Percentiles rank a stretch among this genome's conserved stretches.
Evolutionary conservation across 345 rosid genomes (phyloP).

Genomic region (Toxicodendron radicans): DNA sequence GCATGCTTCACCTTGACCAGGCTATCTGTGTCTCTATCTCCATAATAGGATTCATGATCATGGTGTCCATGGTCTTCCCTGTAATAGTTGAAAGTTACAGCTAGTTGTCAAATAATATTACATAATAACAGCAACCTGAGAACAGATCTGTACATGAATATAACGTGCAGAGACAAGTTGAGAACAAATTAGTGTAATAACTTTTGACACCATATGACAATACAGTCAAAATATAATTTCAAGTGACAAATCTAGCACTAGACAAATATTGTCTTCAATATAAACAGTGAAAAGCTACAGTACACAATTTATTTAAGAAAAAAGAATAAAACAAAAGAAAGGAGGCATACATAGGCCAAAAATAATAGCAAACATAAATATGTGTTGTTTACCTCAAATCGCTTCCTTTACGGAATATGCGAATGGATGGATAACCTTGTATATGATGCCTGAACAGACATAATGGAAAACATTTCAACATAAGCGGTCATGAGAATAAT

Average conservation of each 20-base stretch:
- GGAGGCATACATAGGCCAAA: background rate
- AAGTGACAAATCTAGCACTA: background rate
- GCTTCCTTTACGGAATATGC: slow-evolving; percentile 96
- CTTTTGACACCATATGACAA: background rate
- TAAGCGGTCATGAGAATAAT: background rate
- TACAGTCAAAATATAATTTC: background rate
- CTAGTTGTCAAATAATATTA: background rate
- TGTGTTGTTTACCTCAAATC: slow-evolving; percentile 59
- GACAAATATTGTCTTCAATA: background rate
- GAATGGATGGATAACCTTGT: slow-evolving; percentile 97
- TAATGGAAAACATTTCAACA: slow-evolving; percentile 10
- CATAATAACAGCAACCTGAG: background rate
- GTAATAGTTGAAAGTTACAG: slow-evolving; percentile 18
- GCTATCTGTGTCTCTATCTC: slow-evolving; percentile 95
- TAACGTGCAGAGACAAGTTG: background rate
- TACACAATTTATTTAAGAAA: background rate
- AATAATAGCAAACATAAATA: slow-evolving; percentile 16
- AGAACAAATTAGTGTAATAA: background rate
- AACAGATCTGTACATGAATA: background rate
- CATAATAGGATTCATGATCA: slow-evolving; percentile 97
- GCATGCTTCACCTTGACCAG: slow-evolving; percentile 68
- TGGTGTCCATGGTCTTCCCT: slow-evolving; percentile 93
- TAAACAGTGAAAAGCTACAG: background rate
- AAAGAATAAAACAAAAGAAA: background rate
- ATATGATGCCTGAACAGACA: slow-evolving; percentile 72